A percentile compares a stretch with the other conserved stretches of the same genome.
phyloP scores from a whole-genome alignment of 176 grass and related monocot genomes.

The Cenchrus purpureus region DNA sequence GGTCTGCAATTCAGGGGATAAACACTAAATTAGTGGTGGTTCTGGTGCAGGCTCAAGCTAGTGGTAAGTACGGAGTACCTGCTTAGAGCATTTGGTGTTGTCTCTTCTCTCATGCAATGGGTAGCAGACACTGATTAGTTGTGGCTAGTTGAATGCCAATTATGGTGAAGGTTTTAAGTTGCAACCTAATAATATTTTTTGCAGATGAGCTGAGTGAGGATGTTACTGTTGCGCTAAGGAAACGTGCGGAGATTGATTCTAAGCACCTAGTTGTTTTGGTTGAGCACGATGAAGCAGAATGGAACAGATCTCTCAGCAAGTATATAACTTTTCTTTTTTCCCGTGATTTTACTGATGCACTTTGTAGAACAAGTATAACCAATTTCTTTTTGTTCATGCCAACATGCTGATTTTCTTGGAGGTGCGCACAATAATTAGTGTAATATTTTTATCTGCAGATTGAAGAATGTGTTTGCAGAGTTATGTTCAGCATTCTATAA shows the following conservation, averaged over 20 bases:
- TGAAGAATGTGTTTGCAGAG: constrained; percentile 74
- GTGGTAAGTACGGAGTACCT: constrained; percentile 58
- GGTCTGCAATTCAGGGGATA: constrained; percentile 81
- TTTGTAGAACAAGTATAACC: not conserved
- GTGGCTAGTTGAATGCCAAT: constrained; percentile 11
- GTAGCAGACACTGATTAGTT: constrained; percentile 16
- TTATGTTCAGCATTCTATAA: constrained; percentile 90
- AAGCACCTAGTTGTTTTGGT: constrained; percentile 73
- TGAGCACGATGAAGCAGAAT: constrained; percentile 76
- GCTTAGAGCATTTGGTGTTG: not conserved
- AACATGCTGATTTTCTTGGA: constrained; percentile 29
- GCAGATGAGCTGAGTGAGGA: constrained; percentile 89
- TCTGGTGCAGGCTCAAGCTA: constrained; percentile 67
- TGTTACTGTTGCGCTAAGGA: constrained; percentile 80
- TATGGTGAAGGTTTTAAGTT: constrained; percentile 19
- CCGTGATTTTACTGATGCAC: constrained; percentile 5
- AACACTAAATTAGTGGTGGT: constrained; percentile 84
- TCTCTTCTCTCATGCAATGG: constrained; percentile 17
- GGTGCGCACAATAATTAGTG: not conserved
- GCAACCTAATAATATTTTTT: constrained; percentile 32
- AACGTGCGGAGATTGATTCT: constrained; percentile 89
- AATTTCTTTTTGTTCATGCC: not conserved
- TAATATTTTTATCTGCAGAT: constrained; percentile 42
- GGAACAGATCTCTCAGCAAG: constrained; percentile 83
- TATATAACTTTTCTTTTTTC: constrained; percentile 32